Base-by-base conservation (phyloP, 768 basidiomycete species). In the Naganishia onofrii region DNA sequence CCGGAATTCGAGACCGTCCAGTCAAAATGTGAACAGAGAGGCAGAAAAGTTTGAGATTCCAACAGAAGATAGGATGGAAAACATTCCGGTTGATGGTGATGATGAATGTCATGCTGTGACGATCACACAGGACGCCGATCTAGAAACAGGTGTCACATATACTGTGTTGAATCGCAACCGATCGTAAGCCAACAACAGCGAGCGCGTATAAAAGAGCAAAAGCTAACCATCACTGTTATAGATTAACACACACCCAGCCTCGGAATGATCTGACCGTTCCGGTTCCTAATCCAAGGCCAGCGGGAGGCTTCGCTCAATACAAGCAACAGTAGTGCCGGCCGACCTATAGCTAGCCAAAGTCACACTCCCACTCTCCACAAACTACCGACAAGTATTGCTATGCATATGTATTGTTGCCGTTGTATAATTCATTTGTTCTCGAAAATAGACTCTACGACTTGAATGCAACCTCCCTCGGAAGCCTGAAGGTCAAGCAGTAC, bases 401-500 rank as follows among this genome's bases (percentile, higher is more conserved):
- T 23, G 6, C 6, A 9, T 15, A 15, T 13, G 15, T 19, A 34
- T 10, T 38, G 29, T 31, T 34, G 17, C 19, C 36, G 21, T 34
- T 58, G n/a, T 38, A 38, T 58, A 15, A 42, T 42, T 42, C 8
- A 1, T 38, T 58, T 26, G 57, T 21, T n/a, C 12, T 34, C 32
- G 21, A 15, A n/a, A n/a, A 34, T 31, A 55, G 28, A 34, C 6
- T 26, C 36, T 56, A 56, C 21, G 52, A 34, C 53, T 56, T 70
- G 70, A 83, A 80, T 9, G 81, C 82, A n/a, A 84, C 82, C 67
- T 83, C 80, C 54, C 77, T 78, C 23, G 89, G 88, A 10, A 91
- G 83, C 72, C 87, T 81, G 84, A 99, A 98, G 80, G 90, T 90
- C 67, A 99, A 86, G 81, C 95, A 94, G 80, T 94, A 98, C 95